Percentiles rank a stretch among this genome's conserved stretches.
Evolutionary conservation across 805 yeast genomes (phyloP).

Genomic region (Ogataea methanolica): DNA sequence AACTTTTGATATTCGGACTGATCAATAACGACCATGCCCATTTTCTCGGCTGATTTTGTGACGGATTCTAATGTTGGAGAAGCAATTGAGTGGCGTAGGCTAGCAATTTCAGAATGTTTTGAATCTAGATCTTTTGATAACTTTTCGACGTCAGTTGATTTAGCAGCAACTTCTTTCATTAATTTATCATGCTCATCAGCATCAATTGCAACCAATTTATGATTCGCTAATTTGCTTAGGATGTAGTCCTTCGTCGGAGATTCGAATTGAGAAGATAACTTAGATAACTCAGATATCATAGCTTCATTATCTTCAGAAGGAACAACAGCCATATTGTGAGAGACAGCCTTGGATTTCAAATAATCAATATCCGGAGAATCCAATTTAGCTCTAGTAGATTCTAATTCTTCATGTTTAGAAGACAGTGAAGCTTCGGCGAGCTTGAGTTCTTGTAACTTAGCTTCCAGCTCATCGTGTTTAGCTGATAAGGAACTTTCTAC

Average conservation of each 20-base stretch:
- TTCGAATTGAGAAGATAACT: constrained; percentile 11
- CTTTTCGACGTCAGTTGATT: constrained; percentile 1
- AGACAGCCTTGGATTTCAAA: constrained; percentile 24
- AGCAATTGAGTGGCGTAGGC: neutral
- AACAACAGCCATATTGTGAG: constrained; percentile 7
- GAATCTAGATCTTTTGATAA: neutral
- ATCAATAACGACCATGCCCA: neutral
- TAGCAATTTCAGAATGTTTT: neutral
- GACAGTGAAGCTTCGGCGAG: neutral
- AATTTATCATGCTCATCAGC: constrained; percentile 4
- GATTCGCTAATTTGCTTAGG: constrained; percentile 17
- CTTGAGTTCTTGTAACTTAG: constrained; percentile 1
- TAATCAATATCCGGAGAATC: constrained; percentile 28
- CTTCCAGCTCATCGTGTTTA: constrained; percentile 6
- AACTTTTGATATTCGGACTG: neutral
- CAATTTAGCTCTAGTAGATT: constrained; percentile 1
- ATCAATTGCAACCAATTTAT: constrained; percentile 4
- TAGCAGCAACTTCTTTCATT: neutral
- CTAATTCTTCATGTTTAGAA: constrained; percentile 6
- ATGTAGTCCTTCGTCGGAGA: constrained; percentile 25
- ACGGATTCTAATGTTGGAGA: neutral
- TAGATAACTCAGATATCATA: constrained; percentile 5
- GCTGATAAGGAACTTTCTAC: constrained; percentile 1
- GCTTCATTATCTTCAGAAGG: constrained; percentile 6
- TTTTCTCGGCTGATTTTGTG: neutral